Base-by-base conservation (phyloP, 495 filamentous ascomycete genomes). In the Aspergillus homomorphus region DNA sequence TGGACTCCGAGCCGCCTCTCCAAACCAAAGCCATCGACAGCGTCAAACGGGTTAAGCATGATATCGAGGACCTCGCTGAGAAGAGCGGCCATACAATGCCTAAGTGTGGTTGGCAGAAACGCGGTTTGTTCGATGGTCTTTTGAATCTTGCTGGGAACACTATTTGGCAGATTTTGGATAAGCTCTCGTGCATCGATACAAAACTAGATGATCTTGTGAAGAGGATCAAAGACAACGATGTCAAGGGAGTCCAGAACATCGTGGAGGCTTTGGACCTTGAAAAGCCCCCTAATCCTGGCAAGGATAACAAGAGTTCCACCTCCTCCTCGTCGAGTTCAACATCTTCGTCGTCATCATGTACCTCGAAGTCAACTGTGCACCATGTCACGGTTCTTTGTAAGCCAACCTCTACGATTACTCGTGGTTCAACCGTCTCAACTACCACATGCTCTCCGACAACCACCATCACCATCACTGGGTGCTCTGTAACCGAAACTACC, bases 401-500 rank as follows among this genome's bases (percentile, higher is more conserved):
- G 41, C 56, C 56, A 9, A 48, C 42, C 10, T 20, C 24, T 23
- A 38, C 22, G 16, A 45, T 16, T 0, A 10, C 9, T 28, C 33
- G 41, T n/a, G 18, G 20, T 19, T 33, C 56, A 10, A 46, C 38
- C 0, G 48, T 41, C 19, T 20, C 23, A 23, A 59, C 50, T 20
- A 21, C 56, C 1, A 53, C 56, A 0, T 59, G 56, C 24, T 20
- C 16, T 7, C 49, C 38, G 14, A 30, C 56, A 4, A 53, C 50
- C 2, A 59, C 49, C 4, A 20, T 53, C n/a, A 53, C 56, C 19
- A 48, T 42, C 7, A 59, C 42, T 3, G 49, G 56, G 8, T 59
- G 56, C 50, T 59, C 56, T 0, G 56, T 53, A 2, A 59, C 56
- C 10, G 56, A 2, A 2, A 46, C 41, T n/a, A 53, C 50, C 1